These are phyloP conservation scores for Botrytis porri DNA, from an alignment of 2,329 filamentous ascomycete species.

Conservation along the genomic window DNA sequence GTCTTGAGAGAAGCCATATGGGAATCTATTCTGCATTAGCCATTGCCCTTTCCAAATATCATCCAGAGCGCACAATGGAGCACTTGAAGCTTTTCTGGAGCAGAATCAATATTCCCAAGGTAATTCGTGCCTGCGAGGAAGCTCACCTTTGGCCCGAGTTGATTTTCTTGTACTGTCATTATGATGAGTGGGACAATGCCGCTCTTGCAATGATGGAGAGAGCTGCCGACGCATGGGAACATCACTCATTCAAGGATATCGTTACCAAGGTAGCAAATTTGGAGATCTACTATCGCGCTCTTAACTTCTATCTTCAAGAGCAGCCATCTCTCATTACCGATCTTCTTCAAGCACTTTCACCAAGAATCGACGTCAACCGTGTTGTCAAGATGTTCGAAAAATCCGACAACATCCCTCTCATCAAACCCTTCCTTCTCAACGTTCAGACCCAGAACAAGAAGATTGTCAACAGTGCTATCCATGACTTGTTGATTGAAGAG, in stretches of 20 bases:
- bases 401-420: conserved; percentile 94
- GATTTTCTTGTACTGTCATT: conserved; percentile 97
- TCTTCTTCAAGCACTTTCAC: conserved; percentile 84
- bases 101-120: conserved; percentile 95
- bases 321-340: conserved; percentile 96
- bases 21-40: conserved; percentile 94
- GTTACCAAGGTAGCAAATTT: conserved; percentile 96
- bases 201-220: conserved; percentile 97
- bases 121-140: conserved; percentile 90
- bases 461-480: conserved; percentile 95
- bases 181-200: conserved; percentile 97
- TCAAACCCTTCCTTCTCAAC: conserved; percentile 97
- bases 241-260: conserved; percentile 99
- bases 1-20: conserved; percentile 75
- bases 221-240: conserved; percentile 96
- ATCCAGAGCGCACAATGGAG: conserved; percentile 95
- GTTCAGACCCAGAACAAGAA: conserved; percentile 98
- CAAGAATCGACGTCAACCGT: conserved; percentile 94
- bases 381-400: conserved; percentile 99
- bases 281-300: conserved; percentile 96
- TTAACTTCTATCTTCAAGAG: conserved; percentile 97
- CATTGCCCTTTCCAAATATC: conserved; percentile 89
- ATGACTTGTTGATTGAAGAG: conserved; percentile 95
- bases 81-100: conserved; percentile 99
- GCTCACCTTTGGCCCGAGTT: conserved; percentile 96